Percentiles rank a stretch among this genome's conserved stretches.
These are phyloP conservation scores for Ballota nigra DNA, from an alignment of 257 asterid genomes.

Conservation along the genomic window DNA sequence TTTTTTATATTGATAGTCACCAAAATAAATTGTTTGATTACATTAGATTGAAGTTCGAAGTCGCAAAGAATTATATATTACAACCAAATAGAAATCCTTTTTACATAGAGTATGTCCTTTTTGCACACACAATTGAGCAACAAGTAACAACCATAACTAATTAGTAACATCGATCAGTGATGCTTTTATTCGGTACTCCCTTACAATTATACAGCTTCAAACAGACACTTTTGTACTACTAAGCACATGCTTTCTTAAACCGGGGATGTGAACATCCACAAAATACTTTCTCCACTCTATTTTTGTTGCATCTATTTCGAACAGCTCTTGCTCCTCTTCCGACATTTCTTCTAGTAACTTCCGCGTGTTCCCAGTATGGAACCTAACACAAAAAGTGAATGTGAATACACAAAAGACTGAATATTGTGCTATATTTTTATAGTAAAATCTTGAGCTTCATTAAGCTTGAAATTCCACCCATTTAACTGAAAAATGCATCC, in stretches of 20 bases:
- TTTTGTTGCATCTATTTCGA: slow-evolving; percentile 32
- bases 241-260: neutral
- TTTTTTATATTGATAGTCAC: too few relatives aligned
- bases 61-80: too few relatives aligned
- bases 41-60: too few relatives aligned
- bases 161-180: neutral
- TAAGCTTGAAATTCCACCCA: too few relatives aligned
- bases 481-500: too few relatives aligned
- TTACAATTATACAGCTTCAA: neutral
- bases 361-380: slow-evolving; percentile 28
- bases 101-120: neutral
- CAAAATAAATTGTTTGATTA: too few relatives aligned
- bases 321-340: slow-evolving; percentile 19
- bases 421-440: too few relatives aligned
- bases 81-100: neutral
- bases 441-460: too few relatives aligned
- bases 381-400: slow-evolving; percentile 7
- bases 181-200: neutral
- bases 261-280: slow-evolving; percentile 21
- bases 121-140: too few relatives aligned
- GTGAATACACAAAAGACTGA: too few relatives aligned
- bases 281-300: slow-evolving; percentile 37
- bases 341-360: slow-evolving; percentile 37
- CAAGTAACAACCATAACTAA: neutral
- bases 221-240: neutral